Evolutionary conservation across 176 grass and related monocot genomes (phyloP), one percentile per base, ranked within the genome.

Genomic region (Aegilops tauschii): DNA sequence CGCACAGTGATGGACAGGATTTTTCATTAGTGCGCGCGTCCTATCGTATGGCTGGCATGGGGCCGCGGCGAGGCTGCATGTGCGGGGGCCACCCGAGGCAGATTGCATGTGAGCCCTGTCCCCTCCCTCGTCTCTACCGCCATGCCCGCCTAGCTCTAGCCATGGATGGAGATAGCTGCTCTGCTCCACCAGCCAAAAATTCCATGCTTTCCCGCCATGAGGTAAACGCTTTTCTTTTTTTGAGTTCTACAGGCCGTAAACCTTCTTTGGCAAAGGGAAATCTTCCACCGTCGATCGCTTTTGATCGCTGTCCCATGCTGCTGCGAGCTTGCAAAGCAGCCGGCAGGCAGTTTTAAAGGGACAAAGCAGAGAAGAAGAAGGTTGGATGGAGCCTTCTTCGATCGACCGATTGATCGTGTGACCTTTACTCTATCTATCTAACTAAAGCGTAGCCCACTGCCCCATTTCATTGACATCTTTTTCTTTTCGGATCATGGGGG

Each of bases 121-220:
- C 69, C 69, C 69, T 42, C 16, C 31, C 31, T 3, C 64, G 11
- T 44, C 12, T 8, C 10, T 25, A 64, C 65, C 13, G 7, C 29
- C 65, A 17, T 52, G 49, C 4, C 13, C 14, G 14, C 14, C 65
- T 20, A 69, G 30, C 30, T n/a, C 6, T 66, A 66, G 1, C 63
- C 6, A 34, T 69, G 4, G 65, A 7, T 3, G 9, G 42, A 27
- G 44, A 12, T 47, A 28, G 10, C 63, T 65, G 27, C 20, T 83
- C 54, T 11, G 42, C 42, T 44, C 70, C 49, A 5, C 2, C 40
- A 29, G 30, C 35, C 76, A 12, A 34, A 80, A 81, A 14, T 52
- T 86, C 84, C 76, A 39, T 32, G 76, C 65, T 16, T 86, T 72
- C 78, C 20, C 77, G 36, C 56, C 12, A 64, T 6, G 28, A 12